Evolutionary conservation across 352 stramenopile genomes (phyloP), one percentile per base, ranked within the genome.

Genomic region (Globisporangium cystogenes): DNA sequence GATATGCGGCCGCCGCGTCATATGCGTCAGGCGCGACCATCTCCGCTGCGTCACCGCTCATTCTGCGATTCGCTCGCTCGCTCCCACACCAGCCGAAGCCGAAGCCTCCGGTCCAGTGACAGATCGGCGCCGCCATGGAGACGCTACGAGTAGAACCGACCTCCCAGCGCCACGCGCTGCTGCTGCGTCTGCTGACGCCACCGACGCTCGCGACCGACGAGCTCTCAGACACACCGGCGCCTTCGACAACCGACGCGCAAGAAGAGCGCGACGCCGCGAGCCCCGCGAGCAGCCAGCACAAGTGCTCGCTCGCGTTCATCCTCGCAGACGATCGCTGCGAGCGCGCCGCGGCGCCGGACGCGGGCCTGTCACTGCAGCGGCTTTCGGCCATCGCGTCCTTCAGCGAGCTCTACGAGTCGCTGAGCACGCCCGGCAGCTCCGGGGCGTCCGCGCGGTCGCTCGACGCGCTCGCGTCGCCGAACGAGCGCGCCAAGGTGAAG

Each of bases 281-380:
- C 21, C 59, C 53, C 8, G 41, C 51, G 20, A 40, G 36, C 27
- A 46, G 68, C 45, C 70, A n/a, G n/a, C n/a, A 78, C 60, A 82
- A 82, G 59, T 70, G 66, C 62, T 78, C 72, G n/a, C 59, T 82
- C 26, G 49, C 74, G 43, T 82, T 82, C 48, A 82, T 82, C 53
- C 68, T 82, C 48, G 64, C 68, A n/a, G n/a, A n/a, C n/a, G 23
- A 60, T 40, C 49, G 62, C 20, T 51, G 52, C 56, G 26, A 29
- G 26, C 26, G 5, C 60, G 62, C 48, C 52, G 26, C 35, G 60
- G 41, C 26, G 62, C 21, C 57, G 45, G 18, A 65, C 59, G 12
- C 8, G 65, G 67, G 42, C 52, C 61, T 20, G 55, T 42, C 65
- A 65, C 41, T 50, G 6, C 31, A 51, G 42, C 35, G 70, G 55